Evolutionary conservation across 768 basidiomycete species (phyloP).

Genomic region (Pisolithus sp.): DNA sequence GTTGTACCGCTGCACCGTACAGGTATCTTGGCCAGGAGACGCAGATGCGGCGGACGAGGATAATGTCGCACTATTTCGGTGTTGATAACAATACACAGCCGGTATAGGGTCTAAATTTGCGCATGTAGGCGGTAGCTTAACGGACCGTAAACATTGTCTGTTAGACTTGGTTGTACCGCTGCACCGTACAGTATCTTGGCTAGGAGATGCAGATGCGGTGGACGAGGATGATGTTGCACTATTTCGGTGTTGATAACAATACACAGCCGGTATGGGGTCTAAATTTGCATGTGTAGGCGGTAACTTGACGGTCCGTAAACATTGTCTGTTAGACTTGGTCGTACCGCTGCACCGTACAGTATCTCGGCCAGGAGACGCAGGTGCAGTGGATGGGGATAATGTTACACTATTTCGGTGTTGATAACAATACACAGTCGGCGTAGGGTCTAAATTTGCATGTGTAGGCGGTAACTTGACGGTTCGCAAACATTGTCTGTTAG

Average conservation of each 20-base stretch:
- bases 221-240: conserved; percentile 11
- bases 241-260: too few relatives aligned
- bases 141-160: conserved; percentile 52
- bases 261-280: too few relatives aligned
- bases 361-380: too few relatives aligned
- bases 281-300: too few relatives aligned
- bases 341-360: conserved; percentile 50
- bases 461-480: too few relatives aligned
- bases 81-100: conserved; percentile 58
- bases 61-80: conserved; percentile 35
- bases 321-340: conserved; percentile 60
- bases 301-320: conserved; percentile 36
- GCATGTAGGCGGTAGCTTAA: conserved; percentile 38
- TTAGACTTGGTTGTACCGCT: conserved; percentile 59
- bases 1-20: too few relatives aligned
- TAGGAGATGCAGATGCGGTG: conserved; percentile 13
- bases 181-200: conserved; percentile 39
- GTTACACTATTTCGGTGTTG: too few relatives aligned
- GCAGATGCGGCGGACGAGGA: too few relatives aligned
- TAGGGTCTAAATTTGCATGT: too few relatives aligned
- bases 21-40: too few relatives aligned
- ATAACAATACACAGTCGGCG: too few relatives aligned
- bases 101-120: conserved; percentile 21
- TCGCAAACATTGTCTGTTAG: conserved; percentile 56
- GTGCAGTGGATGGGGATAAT: too few relatives aligned